These are phyloP conservation scores for Rutstroemia sp. DNA, from an alignment of 2,329 filamentous ascomycete genomes.

Conservation along the genomic window DNA sequence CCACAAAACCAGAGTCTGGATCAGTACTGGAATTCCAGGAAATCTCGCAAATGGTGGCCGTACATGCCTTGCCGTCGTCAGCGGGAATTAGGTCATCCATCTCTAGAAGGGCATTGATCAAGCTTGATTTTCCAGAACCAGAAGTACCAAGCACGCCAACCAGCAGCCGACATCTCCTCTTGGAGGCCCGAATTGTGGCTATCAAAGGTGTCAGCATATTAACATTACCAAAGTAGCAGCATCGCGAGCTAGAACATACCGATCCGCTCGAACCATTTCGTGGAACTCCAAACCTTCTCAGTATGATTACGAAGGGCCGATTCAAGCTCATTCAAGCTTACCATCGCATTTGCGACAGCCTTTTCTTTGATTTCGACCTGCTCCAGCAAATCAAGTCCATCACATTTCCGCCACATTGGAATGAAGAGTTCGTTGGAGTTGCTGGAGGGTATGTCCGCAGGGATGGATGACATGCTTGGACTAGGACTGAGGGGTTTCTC, in stretches of 20 bases:
- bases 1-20: neutral
- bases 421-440: neutral
- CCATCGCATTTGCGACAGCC: neutral
- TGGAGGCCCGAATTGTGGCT: conserved; percentile 27
- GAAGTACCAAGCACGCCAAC: conserved; percentile 46
- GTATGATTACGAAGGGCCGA: neutral
- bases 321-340: neutral
- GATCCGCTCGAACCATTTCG: neutral
- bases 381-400: neutral
- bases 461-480: neutral
- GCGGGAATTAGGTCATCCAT: conserved; percentile 11
- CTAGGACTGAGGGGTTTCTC: neutral
- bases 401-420: neutral
- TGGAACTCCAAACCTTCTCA: neutral
- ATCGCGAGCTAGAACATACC: neutral
- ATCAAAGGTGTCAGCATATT: conserved; percentile 12
- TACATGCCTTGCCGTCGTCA: conserved; percentile 8
- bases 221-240: neutral
- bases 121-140: conserved; percentile 56
- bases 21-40: conserved; percentile 12
- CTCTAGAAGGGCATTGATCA: conserved; percentile 47
- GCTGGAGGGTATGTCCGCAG: neutral
- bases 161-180: conserved; percentile 8
- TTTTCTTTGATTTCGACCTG: neutral
- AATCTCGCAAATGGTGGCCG: conserved; percentile 16